These are phyloP conservation scores for Aspergillus udagawae DNA, from an alignment of 2,329 filamentous ascomycete genomes.

Conservation along the genomic window DNA sequence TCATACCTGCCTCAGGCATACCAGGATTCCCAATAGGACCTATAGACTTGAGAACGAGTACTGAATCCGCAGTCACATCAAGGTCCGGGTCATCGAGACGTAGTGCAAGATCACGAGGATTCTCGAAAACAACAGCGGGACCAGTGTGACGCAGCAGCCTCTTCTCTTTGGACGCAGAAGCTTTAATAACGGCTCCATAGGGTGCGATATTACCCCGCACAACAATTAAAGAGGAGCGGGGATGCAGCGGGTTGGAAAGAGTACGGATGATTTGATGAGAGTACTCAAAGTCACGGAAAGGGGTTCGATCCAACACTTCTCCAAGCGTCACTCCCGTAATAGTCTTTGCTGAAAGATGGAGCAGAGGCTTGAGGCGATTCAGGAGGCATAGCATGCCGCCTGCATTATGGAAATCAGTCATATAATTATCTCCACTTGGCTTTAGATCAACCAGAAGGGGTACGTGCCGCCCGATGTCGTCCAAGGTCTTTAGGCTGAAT, in stretches of 20 bases:
- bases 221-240: conserved; percentile 43
- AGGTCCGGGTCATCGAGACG: conserved; percentile 47
- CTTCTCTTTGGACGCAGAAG: conserved; percentile 48
- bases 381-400: conserved; percentile 49
- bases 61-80: conserved; percentile 41
- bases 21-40: conserved; percentile 51
- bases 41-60: conserved; percentile 48
- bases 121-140: conserved; percentile 47
- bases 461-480: conserved; percentile 45
- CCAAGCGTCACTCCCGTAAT: conserved; percentile 47
- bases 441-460: conserved; percentile 51
- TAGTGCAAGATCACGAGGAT: conserved; percentile 43
- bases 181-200: conserved; percentile 48
- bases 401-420: conserved; percentile 52
- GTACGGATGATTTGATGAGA: conserved; percentile 44
- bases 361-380: conserved; percentile 43
- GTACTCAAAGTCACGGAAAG: conserved; percentile 40
- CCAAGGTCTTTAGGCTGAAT: conserved; percentile 45
- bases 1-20: conserved; percentile 51
- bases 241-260: conserved; percentile 43
- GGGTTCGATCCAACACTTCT: conserved; percentile 41
- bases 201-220: conserved; percentile 49
- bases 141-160: conserved; percentile 43
- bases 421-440: conserved; percentile 51
- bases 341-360: conserved; percentile 45